A percentile compares a stretch with the other conserved stretches of the same genome.
phyloP scores from a whole-genome alignment of 257 asterid genomes.

The Solanum piurae region DNA sequence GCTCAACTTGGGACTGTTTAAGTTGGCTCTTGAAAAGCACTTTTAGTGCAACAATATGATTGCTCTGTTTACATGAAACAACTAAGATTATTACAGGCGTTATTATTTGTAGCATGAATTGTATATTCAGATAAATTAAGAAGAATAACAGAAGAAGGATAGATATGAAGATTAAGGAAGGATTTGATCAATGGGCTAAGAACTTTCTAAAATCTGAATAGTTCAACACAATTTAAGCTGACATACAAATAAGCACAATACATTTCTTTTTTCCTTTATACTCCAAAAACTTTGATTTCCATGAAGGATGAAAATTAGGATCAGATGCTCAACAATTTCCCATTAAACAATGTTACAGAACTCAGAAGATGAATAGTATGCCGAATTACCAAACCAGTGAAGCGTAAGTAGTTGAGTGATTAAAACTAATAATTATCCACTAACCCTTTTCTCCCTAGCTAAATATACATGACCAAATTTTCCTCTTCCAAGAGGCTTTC shows the following conservation, averaged over 20 bases:
- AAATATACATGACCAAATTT: constrained; percentile 89
- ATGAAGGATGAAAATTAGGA: neutral
- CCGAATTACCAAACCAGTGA: neutral
- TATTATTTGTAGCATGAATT: neutral
- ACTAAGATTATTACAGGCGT: neutral
- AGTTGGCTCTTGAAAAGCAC: constrained; percentile 83
- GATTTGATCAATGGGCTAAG: neutral
- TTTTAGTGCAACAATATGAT: constrained; percentile 82
- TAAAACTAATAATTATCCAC: neutral
- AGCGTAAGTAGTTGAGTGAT: neutral
- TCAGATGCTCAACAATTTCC: neutral
- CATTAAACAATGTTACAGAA: neutral
- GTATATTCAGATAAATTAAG: neutral
- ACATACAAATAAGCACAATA: neutral
- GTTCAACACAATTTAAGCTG: neutral
- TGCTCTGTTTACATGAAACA: constrained; percentile 46
- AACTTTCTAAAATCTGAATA: neutral
- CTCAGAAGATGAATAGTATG: neutral
- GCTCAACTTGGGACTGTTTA: constrained; percentile 86
- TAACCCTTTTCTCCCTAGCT: constrained; percentile 79
- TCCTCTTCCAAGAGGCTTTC: constrained; percentile 95
- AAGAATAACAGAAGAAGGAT: neutral
- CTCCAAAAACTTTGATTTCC: neutral
- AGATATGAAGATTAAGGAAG: neutral
- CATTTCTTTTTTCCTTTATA: neutral